Evolutionary conservation across 129 eudicot species (phyloP).

Genomic region (Centella asiatica): DNA sequence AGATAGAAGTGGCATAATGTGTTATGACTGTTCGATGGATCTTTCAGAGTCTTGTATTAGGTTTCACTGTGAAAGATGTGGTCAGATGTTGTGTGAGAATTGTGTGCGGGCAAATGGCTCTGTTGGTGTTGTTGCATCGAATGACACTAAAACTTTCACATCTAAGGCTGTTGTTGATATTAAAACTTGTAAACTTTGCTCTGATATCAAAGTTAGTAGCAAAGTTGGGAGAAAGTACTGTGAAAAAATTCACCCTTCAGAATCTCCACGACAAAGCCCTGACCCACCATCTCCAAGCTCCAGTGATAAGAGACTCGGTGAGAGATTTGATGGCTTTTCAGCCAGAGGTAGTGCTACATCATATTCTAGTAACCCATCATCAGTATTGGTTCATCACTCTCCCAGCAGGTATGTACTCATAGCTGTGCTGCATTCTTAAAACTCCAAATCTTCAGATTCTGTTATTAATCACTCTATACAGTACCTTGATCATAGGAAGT

Average conservation of each 20-base stretch:
- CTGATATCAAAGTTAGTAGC: slow-evolving; percentile 21
- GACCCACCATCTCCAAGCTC: slow-evolving; percentile 58
- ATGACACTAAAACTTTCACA: background rate
- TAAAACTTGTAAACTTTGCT: slow-evolving; percentile 62
- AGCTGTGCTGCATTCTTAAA: no score
- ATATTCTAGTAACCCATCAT: slow-evolving; percentile 16
- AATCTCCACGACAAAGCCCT: slow-evolving; percentile 70
- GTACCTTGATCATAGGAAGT: no score
- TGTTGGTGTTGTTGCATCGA: slow-evolving; percentile 25
- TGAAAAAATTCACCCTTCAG: slow-evolving; percentile 75
- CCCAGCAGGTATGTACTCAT: slow-evolving; percentile 78
- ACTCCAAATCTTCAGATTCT: no score
- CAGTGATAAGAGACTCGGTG: slow-evolving; percentile 36
- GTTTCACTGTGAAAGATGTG: slow-evolving; percentile 57
- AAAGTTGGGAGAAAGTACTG: slow-evolving; percentile 36
- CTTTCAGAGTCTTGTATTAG: slow-evolving; percentile 31
- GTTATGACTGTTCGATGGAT: slow-evolving; percentile 41
- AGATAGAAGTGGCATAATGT: slow-evolving; percentile 19
- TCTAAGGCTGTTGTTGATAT: slow-evolving; percentile 32
- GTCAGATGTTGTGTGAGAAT: slow-evolving; percentile 46
- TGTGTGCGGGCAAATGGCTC: slow-evolving; percentile 45
- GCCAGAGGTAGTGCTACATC: slow-evolving; percentile 16
- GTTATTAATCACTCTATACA: no score
- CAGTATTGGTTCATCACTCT: slow-evolving; percentile 34
- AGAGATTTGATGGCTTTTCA: slow-evolving; percentile 31